phyloP scores from a whole-genome alignment of 352 stramenopile species.

The Thalassiosira sp. region DNA sequence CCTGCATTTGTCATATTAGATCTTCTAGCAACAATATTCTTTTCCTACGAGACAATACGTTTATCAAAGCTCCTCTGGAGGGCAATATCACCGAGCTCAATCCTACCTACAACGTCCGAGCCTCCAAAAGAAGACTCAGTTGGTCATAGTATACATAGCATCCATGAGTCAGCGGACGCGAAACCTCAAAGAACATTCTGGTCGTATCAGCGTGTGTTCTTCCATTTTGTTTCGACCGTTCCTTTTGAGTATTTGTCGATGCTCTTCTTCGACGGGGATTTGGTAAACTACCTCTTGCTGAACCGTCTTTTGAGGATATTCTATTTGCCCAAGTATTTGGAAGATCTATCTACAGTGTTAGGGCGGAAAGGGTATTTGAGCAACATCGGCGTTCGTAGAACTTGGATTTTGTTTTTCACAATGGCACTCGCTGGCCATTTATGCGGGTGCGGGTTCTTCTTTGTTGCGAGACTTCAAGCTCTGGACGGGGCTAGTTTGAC shows the following conservation, averaged over 20 bases:
- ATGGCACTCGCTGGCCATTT: constrained; percentile 67
- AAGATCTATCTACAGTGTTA: constrained; percentile 36
- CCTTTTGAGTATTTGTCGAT: constrained; percentile 50
- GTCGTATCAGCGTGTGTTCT: constrained; percentile 26
- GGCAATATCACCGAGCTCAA: constrained; percentile 18
- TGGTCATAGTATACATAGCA: constrained; percentile 6
- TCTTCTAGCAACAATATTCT: constrained; percentile 40
- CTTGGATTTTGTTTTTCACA: constrained; percentile 54
- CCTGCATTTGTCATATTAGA: constrained; percentile 37
- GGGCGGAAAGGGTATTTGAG: constrained; percentile 40
- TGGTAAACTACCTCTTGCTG: constrained; percentile 42
- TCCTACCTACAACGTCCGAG: constrained; percentile 30
- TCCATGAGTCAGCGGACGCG: constrained; percentile 1
- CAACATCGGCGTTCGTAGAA: constrained; percentile 55
- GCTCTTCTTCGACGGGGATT: constrained; percentile 5
- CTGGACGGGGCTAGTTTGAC: constrained; percentile 29
- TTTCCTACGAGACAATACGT: constrained; percentile 40
- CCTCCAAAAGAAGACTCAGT: constrained; percentile 16
- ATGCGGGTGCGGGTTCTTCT: constrained; percentile 59
- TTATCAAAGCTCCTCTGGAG: constrained; percentile 9
- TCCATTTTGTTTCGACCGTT: constrained; percentile 41
- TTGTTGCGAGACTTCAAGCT: constrained; percentile 44
- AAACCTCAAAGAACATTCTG: constrained; percentile 3
- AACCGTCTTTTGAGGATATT: constrained; percentile 53
- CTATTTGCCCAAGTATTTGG: constrained; percentile 52